Base-by-base conservation (phyloP, 2,329 filamentous ascomycete genomes). In the Delphinella strobiligena region DNA sequence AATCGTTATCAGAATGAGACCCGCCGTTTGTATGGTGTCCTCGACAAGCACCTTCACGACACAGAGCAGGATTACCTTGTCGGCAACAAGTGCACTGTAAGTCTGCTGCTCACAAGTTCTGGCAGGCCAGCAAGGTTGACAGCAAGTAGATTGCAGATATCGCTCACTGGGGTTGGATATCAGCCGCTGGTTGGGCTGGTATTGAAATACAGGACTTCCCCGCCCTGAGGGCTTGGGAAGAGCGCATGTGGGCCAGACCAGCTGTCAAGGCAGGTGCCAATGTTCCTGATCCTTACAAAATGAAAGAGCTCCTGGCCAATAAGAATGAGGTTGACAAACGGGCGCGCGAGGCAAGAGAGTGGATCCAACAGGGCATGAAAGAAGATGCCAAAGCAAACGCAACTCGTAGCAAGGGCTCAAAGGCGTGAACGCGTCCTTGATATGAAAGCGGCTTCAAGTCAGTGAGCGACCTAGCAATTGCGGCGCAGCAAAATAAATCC, bases 1-100 rank as follows among this genome's bases (percentile, higher is more conserved):
- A 76, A 83, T 54, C 74, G 87, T 35, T 94, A 93, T 63, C 66
- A 71, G 54, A 91, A 85, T 55, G 87, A 94, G 64, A 85, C 82
- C 0, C 72, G 80, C n/a, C 78, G 87, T 2, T 68, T 94, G 2
- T 93, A 91, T 63, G 69, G 76, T 37, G 80, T 86, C 15, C 65
- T 93, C 43, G 79, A 93, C 53, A 75, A 71, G 35, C 78, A 87
- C 40, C 73, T 94, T 4, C 54, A 60, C 5, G 55, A 59, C 10
- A 68, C 62, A 31, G 64, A 66, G 37, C 63, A 61, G 8, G 64
- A 66, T 10, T 78, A 69, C 49, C 51, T 77, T 9, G 67, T 72
- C 4, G 82, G 82, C 27, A 74, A 83, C 56, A 74, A 74, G 46
- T 66, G 72, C 45, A 85, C 81, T 5, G 40, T 38, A 19, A 34